Evolutionary conservation across 2,329 filamentous ascomycete species (phyloP), one percentile per base, ranked within the genome.

Genomic region (Gnomoniopsis smithogilvyi): DNA sequence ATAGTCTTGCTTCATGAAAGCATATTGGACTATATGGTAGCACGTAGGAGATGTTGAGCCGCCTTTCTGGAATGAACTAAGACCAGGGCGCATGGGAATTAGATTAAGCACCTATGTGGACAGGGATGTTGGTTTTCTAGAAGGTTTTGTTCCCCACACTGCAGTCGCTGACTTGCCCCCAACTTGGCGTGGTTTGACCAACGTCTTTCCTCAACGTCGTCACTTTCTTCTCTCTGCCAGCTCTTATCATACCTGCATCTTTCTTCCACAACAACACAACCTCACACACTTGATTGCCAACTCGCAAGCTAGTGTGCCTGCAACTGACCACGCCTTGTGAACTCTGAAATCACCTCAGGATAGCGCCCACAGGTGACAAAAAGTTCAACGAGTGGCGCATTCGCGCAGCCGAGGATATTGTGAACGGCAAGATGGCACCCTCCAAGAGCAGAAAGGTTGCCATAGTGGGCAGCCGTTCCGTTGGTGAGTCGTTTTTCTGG

Each of bases 381-480:
- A 36, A 50, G 33, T 56, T 51, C 34, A 21, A 45, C 54, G 54
- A 56, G 33, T 50, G 54, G 46, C 46, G 46, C 54, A 22, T 48
- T 26, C 47, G 54, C 34, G 54, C 47, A 19, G 11, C 33, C 24
- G 45, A 50, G 41, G 36, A 41, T 21, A 17, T 56, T 36, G 19
- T 45, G 6, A 45, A 45, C 33, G 34, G 36, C 47, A 47, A 30
- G 22, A 62, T 60, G 60, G 87, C 81, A 51, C 84, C 87, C 62
- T 84, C 88, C 60, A 96, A 96, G 77, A 92, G 96, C 77, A 84
- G 93, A 70, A 97, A 97, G 82, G 89, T 97, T 73, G 93, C 93
- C 76, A 94, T 97, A 76, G 92, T 97, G 64, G 93, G 93, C 78
- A 96, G 91, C 78, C 88, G 93, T 70, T 95, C 93, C 62, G 93